Evolutionary conservation across 345 rosid species (phyloP).

Genomic region (Gynandropsis gynandra): DNA sequence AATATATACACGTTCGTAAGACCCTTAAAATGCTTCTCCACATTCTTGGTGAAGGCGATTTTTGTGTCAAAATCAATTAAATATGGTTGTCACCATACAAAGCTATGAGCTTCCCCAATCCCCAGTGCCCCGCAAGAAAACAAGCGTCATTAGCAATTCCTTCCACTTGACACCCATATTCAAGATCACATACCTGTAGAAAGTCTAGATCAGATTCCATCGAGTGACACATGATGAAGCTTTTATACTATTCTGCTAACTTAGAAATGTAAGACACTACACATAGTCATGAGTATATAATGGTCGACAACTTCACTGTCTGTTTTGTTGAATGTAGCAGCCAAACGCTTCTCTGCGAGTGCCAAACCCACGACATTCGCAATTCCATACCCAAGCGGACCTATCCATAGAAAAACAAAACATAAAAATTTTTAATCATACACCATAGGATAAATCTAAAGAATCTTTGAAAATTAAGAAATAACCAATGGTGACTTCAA

Average conservation of each 20-base stretch:
- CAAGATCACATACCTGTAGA: slow-evolving; percentile 61
- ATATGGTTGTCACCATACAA: slow-evolving; percentile 98
- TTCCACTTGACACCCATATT: slow-evolving; percentile 99
- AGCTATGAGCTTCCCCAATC: slow-evolving; percentile 96
- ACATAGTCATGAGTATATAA: slow-evolving; percentile 30
- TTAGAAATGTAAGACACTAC: background rate
- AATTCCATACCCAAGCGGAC: slow-evolving; percentile 94
- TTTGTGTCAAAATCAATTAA: slow-evolving; percentile 93
- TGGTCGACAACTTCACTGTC: slow-evolving; percentile 75
- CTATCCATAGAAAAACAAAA: slow-evolving; percentile 27
- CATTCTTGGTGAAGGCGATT: slow-evolving; percentile 95
- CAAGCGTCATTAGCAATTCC: slow-evolving; percentile 89
- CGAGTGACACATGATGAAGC: too few species aligned
- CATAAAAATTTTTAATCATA: background rate
- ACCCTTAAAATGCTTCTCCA: slow-evolving; percentile 80
- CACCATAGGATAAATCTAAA: background rate
- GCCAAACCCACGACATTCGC: slow-evolving; percentile 96
- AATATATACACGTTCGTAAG: too few species aligned
- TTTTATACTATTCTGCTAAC: background rate
- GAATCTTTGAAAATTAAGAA: slow-evolving; percentile 1
- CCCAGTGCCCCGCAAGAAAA: slow-evolving; percentile 97
- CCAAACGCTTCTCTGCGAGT: slow-evolving; percentile 86
- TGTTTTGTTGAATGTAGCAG: slow-evolving; percentile 83
- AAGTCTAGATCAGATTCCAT: background rate
- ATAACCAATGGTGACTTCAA: slow-evolving; percentile 97